These are phyloP conservation scores for Escovopsis sp. DNA, from an alignment of 2,329 filamentous ascomycete genomes.

Conservation along the genomic window DNA sequence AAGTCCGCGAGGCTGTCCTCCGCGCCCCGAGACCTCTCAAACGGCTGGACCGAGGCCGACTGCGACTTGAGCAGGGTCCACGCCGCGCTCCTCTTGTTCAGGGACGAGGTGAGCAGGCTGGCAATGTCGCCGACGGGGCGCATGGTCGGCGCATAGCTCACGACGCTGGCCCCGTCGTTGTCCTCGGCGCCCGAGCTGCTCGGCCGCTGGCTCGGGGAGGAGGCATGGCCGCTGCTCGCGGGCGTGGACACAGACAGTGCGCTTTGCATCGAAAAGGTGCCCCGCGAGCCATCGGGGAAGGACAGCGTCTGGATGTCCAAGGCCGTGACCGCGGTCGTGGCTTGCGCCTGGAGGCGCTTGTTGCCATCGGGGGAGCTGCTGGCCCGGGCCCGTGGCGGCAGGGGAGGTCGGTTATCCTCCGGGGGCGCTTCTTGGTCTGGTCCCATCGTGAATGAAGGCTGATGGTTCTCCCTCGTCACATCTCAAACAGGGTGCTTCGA, in stretches of 20 bases:
- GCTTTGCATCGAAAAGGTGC: constrained; percentile 39
- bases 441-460: constrained; percentile 12
- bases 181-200: constrained; percentile 28
- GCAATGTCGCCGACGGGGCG: constrained; percentile 58
- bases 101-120: constrained; percentile 62
- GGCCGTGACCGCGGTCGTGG: constrained; percentile 74
- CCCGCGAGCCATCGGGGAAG: constrained; percentile 53
- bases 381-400: constrained; percentile 36
- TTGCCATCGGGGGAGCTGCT: constrained; percentile 20
- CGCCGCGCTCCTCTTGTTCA: constrained; percentile 50
- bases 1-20: constrained; percentile 52
- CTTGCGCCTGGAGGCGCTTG: constrained; percentile 36
- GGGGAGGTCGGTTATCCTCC: constrained; percentile 32
- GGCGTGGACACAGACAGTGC: constrained; percentile 23
- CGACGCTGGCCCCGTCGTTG: constrained; percentile 51
- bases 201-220: constrained; percentile 16
- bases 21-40: constrained; percentile 35
- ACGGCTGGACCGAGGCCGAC: constrained; percentile 42
- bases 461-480: constrained; percentile 11
- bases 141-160: constrained; percentile 50
- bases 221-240: constrained; percentile 24
- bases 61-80: constrained; percentile 54
- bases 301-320: constrained; percentile 67
- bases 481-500: constrained; percentile 10
- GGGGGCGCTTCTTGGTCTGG: constrained; percentile 11